A percentile compares a stretch with the other conserved stretches of the same genome.
phyloP scores from a whole-genome alignment of 1,139 yeast genomes.

The Sugiyamaella grinbergsii region DNA sequence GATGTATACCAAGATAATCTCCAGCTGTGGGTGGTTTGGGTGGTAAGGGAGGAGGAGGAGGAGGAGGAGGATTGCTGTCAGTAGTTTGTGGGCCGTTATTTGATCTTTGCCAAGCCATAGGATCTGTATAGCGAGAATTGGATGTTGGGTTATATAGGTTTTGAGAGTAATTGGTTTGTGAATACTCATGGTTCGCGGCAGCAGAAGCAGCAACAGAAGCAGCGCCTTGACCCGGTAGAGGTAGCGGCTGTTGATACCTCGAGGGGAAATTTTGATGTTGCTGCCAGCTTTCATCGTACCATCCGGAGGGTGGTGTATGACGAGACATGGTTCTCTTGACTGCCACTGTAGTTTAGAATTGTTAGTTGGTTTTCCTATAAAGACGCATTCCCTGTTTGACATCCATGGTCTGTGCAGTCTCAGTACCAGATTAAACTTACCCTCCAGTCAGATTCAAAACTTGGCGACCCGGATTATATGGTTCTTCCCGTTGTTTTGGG shows the following conservation, averaged over 20 bases:
- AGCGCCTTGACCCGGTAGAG: conserved; percentile 12
- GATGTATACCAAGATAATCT: conserved; percentile 23
- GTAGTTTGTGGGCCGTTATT: not conserved
- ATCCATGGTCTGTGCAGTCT: no score
- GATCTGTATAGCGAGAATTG: no score
- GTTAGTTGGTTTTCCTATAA: no score
- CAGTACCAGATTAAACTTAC: not conserved
- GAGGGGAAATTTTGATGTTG: not conserved
- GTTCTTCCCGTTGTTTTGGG: no score
- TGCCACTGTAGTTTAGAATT: not conserved
- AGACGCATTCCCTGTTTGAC: no score
- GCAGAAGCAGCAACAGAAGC: no score
- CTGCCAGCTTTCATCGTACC: not conserved
- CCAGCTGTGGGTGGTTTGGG: conserved; percentile 14
- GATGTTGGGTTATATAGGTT: no score
- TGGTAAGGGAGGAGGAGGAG: conserved; percentile 5
- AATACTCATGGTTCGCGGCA: no score
- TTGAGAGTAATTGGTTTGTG: no score
- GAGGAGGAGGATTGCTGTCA: not conserved
- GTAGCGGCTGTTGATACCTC: conserved; percentile 13
- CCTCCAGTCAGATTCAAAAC: not conserved
- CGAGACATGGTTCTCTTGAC: not conserved
- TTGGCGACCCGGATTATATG: no score
- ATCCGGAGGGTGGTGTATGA: not conserved
- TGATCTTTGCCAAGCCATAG: not conserved